Base-by-base conservation (phyloP, 2,329 filamentous ascomycete genomes). In the Pseudogymnoascus sp. region DNA sequence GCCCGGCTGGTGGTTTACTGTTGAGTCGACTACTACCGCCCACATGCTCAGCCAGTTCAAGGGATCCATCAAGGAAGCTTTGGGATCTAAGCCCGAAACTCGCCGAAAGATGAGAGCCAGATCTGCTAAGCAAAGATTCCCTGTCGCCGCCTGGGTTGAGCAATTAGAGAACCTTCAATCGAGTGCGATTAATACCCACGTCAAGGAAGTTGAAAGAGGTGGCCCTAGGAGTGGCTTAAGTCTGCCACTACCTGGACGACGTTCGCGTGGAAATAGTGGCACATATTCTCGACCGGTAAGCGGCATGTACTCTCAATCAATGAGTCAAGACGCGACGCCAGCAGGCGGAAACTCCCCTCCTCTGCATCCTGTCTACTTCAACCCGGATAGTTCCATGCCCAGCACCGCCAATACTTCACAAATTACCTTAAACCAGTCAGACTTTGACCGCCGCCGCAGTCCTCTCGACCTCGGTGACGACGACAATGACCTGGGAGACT, bases 1-100 rank as follows among this genome's bases (percentile, higher is more conserved):
- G 83, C 84, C 84, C 18, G 84, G 84, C 21, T 86, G 83, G 80
- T 87, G 84, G 84, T 87, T 82, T 69, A 86, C 84, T 0, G 80
- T 87, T 60, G 84, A 87, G 68, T 85, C 82, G 0, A 83, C 78
- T 5, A 81, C 81, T 1, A 84, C 83, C 0, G 77, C 77, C 41
- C 84, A 87, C 72, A 72, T 86, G 41, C 74, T 86, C 59, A 79
- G 81, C 48, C 84, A 87, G 67, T 86, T 87, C 74, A 83, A 82
- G 69, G 75, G 77, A 63, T 82, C 84, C 10, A 86, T 87, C 63
- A 73, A 80, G n/a, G 77, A 77, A 58, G 84, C 84, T 1, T 69
- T 87, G 59, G 79, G 75, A 59, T 84, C 82, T 1, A 81, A 80
- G 64, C 71, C 72, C 12, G 74, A 81, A 34, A 79, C 79, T 23